Base-by-base conservation (phyloP, 257 asterid genomes). In the Solanum etuberosum region DNA sequence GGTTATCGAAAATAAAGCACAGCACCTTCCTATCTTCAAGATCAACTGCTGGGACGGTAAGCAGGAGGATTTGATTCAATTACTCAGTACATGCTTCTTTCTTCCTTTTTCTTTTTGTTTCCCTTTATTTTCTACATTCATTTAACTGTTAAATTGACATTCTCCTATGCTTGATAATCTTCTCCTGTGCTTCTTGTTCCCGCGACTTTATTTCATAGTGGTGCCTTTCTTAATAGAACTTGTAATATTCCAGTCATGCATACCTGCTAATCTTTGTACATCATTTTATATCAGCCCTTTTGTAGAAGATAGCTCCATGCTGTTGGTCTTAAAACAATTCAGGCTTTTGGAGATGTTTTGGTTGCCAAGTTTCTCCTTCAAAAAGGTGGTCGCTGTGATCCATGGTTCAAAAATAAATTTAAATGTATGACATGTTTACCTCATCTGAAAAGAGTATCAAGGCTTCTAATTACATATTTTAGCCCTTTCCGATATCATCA, bases 31-130 rank as follows among this genome's bases (percentile, higher is more conserved):
- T 96, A 89, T 96, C 99, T 86, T 95, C 99, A 71, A 94, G 98
- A 88, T 95, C 99, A 83, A 94, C 97, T 89, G 99, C 99, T 76
- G 99, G 99, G 92, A 96, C 99, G 95, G 99, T 96, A 93, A 92
- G 97, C 81, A 85, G 73, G 88, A 88, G 14, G 67, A 81, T 81
- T 81, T 48, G 68, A 81, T 81, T 80, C 68, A 46, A 81, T 46
- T 38, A 18, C 21, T 87, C 12, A 54, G 67, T 31, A 16, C 38
- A 67, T 76, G 84, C 77, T 54, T 63, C 78, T 29, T 65, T 80
- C 85, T 46, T 46, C 29, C 20, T 46, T 46, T 46, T 31, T 81
- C 42, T 29, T 80, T 80, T 48, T 25, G 48, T 76, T 23, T 38
- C 59, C 23, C 13, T 65, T 40, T 85, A 77, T 35, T 78, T 46